phyloP scores from a whole-genome alignment of 2,329 filamentous ascomycete genomes.

The Phyllosticta capitalensis region DNA sequence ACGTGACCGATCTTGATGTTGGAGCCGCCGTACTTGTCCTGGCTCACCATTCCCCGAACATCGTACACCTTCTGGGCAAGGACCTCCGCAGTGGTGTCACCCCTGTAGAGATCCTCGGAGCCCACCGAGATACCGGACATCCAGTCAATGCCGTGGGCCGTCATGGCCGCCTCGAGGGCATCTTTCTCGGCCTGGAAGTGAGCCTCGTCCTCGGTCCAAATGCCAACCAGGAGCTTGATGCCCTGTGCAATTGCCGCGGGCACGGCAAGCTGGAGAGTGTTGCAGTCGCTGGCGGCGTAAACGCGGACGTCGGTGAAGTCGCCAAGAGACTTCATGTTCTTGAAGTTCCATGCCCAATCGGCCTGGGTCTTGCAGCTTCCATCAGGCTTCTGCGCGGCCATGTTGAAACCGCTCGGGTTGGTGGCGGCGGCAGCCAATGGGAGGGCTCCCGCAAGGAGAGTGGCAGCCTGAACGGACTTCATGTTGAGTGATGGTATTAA shows the following conservation, averaged over 20 bases:
- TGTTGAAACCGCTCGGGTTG: slow-evolving; percentile 21
- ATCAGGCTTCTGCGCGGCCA: slow-evolving; percentile 19
- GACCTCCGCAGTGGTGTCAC: slow-evolving; percentile 9
- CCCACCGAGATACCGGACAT: slow-evolving; percentile 29
- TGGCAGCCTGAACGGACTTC: slow-evolving; percentile 7
- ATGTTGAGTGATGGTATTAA: slow-evolving; percentile 5
- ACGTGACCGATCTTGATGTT: slow-evolving; percentile 24
- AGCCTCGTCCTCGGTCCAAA: slow-evolving; percentile 24
- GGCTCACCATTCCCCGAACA: slow-evolving; percentile 18
- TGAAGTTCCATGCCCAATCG: slow-evolving; percentile 22
- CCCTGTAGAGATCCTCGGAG: slow-evolving; percentile 53
- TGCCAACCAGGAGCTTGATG: slow-evolving; percentile 27
- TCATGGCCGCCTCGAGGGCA: slow-evolving; percentile 23
- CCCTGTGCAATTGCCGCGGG: slow-evolving; percentile 26
- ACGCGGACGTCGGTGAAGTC: slow-evolving; percentile 20
- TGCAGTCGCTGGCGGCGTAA: slow-evolving; percentile 21
- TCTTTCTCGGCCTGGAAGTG: slow-evolving; percentile 26
- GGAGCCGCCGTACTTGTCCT: slow-evolving; percentile 12
- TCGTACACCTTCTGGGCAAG: slow-evolving; percentile 21
- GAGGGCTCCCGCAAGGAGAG: slow-evolving; percentile 15
- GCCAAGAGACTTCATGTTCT: slow-evolving; percentile 17
- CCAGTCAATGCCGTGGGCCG: slow-evolving; percentile 25
- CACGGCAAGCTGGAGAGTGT: slow-evolving; percentile 19
- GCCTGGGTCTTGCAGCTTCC: slow-evolving; percentile 19
- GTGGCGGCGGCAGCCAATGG: slow-evolving; percentile 24